Conservation (phyloP, 2,329 filamentous ascomycete species). For the Rutstroemia sp. region DNA sequence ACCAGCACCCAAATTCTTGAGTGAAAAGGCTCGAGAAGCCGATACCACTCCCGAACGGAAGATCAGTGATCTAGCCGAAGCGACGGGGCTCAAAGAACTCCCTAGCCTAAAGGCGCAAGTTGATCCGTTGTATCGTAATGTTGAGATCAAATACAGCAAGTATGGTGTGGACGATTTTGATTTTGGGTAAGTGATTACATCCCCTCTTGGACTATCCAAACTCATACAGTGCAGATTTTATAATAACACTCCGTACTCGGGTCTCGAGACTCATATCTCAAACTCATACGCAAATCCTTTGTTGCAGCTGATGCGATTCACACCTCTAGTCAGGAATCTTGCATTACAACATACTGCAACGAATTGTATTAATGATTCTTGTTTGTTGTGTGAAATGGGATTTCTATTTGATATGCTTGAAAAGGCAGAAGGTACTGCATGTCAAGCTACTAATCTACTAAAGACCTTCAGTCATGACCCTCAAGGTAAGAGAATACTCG, state of each 20-base stretch:
- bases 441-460: constrained; percentile 90
- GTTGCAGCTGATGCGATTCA: constrained; percentile 86
- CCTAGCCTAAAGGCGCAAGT: constrained; percentile 74
- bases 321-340: constrained; percentile 78
- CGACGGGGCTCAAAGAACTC: constrained; percentile 60
- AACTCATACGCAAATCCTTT: constrained; percentile 95
- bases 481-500: constrained; percentile 46
- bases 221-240: constrained; percentile 58
- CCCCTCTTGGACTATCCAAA: constrained; percentile 5
- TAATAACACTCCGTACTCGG: constrained; percentile 87
- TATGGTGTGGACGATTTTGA: constrained; percentile 99
- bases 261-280: constrained; percentile 89
- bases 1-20: constrained; percentile 83
- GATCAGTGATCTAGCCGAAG: constrained; percentile 50
- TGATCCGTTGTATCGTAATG: constrained; percentile 81
- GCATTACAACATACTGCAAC: constrained; percentile 85
- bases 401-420: constrained; percentile 98
- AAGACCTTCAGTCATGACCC: constrained; percentile 81
- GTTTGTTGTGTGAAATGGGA: constrained; percentile 87
- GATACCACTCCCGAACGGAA: constrained; percentile 35
- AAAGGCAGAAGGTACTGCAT: constrained; percentile 88
- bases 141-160: constrained; percentile 98
- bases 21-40: constrained; percentile 77
- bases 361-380: constrained; percentile 73
- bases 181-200: constrained; percentile 60